Conservation (phyloP, 352 stramenopile species). For the Phytopythium delawarense region DNA sequence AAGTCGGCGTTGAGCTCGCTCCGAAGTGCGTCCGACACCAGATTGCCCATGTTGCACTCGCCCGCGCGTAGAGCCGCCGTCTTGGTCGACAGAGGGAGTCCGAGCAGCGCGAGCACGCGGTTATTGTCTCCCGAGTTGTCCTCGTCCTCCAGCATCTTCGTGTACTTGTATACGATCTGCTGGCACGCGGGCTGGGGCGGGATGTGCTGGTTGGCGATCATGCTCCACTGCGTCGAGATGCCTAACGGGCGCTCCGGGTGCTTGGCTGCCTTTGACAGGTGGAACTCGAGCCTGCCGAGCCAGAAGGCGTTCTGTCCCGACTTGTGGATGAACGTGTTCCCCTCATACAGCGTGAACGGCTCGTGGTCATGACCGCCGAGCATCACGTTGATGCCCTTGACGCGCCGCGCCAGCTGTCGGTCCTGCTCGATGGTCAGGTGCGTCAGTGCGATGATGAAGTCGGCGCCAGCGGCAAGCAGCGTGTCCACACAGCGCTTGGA, state of each 20-base stretch:
- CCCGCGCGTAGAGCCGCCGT: constrained; percentile 65
- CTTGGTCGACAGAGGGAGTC: constrained; percentile 53
- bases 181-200: constrained; percentile 50
- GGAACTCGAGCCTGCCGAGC: constrained; percentile 77
- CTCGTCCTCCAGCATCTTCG: constrained; percentile 53
- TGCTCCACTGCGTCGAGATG: constrained; percentile 72
- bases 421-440: constrained; percentile 81
- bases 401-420: constrained; percentile 49
- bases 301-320: constrained; percentile 87
- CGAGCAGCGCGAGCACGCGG: constrained; percentile 50
- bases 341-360: constrained; percentile 77
- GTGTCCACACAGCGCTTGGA: constrained; percentile 52
- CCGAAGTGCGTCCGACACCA: constrained; percentile 77
- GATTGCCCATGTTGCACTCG: constrained; percentile 73
- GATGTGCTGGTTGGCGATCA: constrained; percentile 68
- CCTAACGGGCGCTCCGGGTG: constrained; percentile 41
- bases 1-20: constrained; percentile 59
- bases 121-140: constrained; percentile 37
- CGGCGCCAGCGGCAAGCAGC: constrained; percentile 55
- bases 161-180: constrained; percentile 72
- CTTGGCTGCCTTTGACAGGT: constrained; percentile 35
- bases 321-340: constrained; percentile 88
- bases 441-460: constrained; percentile 85
- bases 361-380: constrained; percentile 92
- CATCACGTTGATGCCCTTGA: constrained; percentile 79